Conservation (phyloP, 192 early-diverging fungal genomes). For the Dimargaris verticillata region DNA sequence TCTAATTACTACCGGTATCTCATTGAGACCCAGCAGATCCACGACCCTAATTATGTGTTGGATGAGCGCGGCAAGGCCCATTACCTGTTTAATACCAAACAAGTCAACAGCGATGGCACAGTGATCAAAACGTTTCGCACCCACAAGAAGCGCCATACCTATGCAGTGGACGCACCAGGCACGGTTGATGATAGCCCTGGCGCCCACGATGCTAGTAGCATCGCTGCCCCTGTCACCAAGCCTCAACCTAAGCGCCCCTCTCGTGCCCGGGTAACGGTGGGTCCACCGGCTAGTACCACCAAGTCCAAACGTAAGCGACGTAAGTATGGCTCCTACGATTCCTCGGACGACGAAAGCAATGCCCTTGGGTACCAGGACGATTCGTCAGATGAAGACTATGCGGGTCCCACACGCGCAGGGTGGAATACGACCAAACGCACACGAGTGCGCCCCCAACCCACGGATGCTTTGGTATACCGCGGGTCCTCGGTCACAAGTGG, state of each 20-base stretch:
- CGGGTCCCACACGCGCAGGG: not conserved
- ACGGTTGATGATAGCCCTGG: conserved; percentile 20
- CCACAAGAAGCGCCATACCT: conserved; percentile 49
- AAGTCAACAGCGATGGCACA: conserved; percentile 59
- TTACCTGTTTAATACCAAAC: conserved; percentile 73
- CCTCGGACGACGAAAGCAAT: conserved; percentile 42
- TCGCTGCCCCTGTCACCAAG: not conserved
- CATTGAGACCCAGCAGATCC: conserved; percentile 70
- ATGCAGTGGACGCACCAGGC: not conserved
- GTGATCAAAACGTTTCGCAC: conserved; percentile 65
- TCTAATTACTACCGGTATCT: conserved; percentile 91
- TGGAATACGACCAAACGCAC: conserved; percentile 46
- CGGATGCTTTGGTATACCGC: not conserved
- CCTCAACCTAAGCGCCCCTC: not conserved
- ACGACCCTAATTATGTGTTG: conserved; percentile 83
- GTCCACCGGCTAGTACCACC: not conserved
- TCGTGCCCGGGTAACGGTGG: not conserved
- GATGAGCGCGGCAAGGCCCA: conserved; percentile 83
- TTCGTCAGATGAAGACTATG: conserved; percentile 2
- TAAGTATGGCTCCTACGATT: conserved; percentile 21
- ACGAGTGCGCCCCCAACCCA: conserved; percentile 19
- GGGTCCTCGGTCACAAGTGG: not conserved
- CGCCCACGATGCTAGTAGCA: not conserved
- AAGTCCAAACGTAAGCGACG: conserved; percentile 6
- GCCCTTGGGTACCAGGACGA: not conserved